Evolutionary conservation across 106 monocot genomes (phyloP).

Genomic region (Platanthera zijinensis): DNA sequence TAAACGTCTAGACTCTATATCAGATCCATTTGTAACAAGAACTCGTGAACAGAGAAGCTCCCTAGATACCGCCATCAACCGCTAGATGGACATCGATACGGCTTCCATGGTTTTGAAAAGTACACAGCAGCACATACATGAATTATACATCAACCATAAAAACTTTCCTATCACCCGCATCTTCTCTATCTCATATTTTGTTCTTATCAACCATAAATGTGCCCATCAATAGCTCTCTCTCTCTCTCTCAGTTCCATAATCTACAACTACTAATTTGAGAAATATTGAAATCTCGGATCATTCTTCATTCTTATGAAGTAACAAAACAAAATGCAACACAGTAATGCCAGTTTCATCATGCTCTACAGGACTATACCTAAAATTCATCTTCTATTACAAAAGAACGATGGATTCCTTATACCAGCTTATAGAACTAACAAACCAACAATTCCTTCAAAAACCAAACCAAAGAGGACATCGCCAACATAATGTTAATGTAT

Average conservation of each 20-base stretch:
- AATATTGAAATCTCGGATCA: not conserved
- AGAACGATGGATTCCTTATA: not conserved
- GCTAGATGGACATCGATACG: not conserved
- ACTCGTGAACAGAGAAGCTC: not conserved
- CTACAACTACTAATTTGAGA: not conserved
- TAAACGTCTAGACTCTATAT: not conserved
- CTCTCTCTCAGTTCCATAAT: not conserved
- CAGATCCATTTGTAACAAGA: not conserved
- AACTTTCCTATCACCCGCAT: not conserved
- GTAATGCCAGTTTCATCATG: not conserved
- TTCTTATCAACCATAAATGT: not conserved
- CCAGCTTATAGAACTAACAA: not conserved
- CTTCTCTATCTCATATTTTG: not conserved
- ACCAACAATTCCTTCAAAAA: not conserved
- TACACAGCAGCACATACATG: not conserved
- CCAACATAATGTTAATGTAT: not conserved
- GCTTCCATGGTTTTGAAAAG: not conserved
- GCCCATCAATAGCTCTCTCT: not conserved
- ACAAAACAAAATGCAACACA: too few species aligned
- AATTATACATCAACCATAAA: not conserved
- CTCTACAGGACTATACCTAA: not conserved
- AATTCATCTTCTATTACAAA: not conserved
- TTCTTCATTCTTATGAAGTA: too few species aligned
- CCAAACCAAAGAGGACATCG: not conserved
- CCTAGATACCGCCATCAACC: not conserved